Evolutionary conservation across 768 basidiomycete species (phyloP), one percentile per base, ranked within the genome.

Genomic region (Hypholoma fasciculare): DNA sequence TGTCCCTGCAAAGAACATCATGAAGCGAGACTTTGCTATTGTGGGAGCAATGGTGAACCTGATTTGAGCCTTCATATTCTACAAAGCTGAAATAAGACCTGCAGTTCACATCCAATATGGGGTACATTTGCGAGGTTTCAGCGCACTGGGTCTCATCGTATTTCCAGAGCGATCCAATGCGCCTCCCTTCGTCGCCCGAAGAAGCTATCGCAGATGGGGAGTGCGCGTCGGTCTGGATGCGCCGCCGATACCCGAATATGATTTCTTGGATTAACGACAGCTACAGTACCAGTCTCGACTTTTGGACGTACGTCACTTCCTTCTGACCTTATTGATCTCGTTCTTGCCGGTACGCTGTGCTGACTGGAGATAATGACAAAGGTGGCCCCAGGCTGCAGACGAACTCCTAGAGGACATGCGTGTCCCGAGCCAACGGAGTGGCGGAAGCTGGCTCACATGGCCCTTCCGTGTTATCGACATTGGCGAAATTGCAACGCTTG

Each of bases 371-470:
- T 17, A 40, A 11, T 23, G 7, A 55, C 16, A 60, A 23, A 87
- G 86, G 26, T 88, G 86, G 84, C 84, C 86, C 0, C 88, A 88
- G 63, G 67, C 76, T 2, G 71, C 77, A 0, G 87, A 88, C 56
- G 77, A 82, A 4, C 69, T 88, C 4, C 67, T 88, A 47, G 82
- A 81, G 4, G 87, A 88, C 58, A 83, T 89, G 83, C 72, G 74
- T 16, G 63, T 88, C 19, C 75, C 60, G 0, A 79, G 60, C 23
- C 71, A 76, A 73, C 73, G 87, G 4, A 84, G 82, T 36, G 85
- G 87, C 2, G 85, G 87, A 14, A 86, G 82, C 59, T 87, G 84
- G 83, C 60, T 87, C 3, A 88, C 80, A 9, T 89, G 87, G 86
- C 75, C 80, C 0, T 86, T 89, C 74, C 79, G 78, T 57, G 73